Percentiles rank a stretch among this genome's conserved stretches.
Conservation (phyloP, 768 basidiomycete species). For the Trametes elegans region DNA sequence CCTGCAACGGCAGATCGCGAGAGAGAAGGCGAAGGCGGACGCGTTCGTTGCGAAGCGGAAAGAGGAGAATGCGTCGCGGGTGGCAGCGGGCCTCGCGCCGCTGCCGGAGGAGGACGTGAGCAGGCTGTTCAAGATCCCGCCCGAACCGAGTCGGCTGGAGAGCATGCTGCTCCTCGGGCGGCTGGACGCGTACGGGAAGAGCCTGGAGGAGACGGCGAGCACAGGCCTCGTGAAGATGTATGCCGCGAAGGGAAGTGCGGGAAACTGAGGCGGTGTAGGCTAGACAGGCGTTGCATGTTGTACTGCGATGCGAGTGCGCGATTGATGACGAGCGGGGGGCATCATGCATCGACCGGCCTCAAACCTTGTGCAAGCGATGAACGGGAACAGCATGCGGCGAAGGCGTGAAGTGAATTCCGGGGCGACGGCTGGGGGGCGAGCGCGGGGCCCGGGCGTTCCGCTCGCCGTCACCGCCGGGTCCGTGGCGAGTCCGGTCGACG, state of each 20-base stretch:
- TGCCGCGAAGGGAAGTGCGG: slow-evolving; percentile 46
- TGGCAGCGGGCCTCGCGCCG: slow-evolving; percentile 81
- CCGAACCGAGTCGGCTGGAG: slow-evolving; percentile 86
- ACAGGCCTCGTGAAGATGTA: slow-evolving; percentile 83
- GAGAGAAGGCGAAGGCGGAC: slow-evolving; percentile 81
- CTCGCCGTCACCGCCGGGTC: too few species aligned
- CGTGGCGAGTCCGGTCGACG: too few species aligned
- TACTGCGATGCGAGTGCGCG: not conserved
- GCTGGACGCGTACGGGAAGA: slow-evolving; percentile 83
- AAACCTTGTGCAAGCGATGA: not conserved
- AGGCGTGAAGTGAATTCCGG: slow-evolving; percentile 7
- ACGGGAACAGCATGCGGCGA: not conserved
- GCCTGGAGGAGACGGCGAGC: slow-evolving; percentile 60
- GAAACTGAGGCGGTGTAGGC: slow-evolving; percentile 16
- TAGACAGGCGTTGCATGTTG: slow-evolving; percentile 1
- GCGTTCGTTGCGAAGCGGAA: slow-evolving; percentile 78
- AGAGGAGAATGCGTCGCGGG: slow-evolving; percentile 80
- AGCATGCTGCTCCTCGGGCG: slow-evolving; percentile 84
- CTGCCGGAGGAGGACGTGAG: slow-evolving; percentile 85
- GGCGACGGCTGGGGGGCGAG: too few species aligned
- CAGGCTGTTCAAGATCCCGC: slow-evolving; percentile 83
- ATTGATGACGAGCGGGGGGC: slow-evolving; percentile 1
- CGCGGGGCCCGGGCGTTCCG: not conserved
- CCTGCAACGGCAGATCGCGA: slow-evolving; percentile 80
- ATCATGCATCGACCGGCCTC: not conserved